Percentiles rank a stretch among this genome's conserved stretches.
Conservation (phyloP, 495 filamentous ascomycete species). For the Bacidia rubella region DNA sequence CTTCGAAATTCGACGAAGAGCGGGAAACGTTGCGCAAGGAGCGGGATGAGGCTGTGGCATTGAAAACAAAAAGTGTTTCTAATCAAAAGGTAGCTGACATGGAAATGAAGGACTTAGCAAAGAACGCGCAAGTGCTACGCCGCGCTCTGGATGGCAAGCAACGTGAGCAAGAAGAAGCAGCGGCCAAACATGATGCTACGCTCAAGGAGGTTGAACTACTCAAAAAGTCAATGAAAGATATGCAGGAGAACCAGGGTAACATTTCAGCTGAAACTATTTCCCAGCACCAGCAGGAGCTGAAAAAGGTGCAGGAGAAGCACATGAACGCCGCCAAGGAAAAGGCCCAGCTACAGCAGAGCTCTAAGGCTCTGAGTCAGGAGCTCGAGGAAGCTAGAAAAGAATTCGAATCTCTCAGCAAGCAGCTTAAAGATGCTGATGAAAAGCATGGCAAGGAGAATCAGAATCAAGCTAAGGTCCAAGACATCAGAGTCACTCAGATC, state of each 20-base stretch:
- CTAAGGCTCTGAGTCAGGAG: not conserved
- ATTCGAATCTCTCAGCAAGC: not conserved
- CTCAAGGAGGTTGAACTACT: not conserved
- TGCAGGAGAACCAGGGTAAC: not conserved
- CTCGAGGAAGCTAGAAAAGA: not conserved
- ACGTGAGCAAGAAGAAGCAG: not conserved
- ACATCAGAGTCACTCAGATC: not conserved
- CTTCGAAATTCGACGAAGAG: not conserved
- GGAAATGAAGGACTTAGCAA: not conserved
- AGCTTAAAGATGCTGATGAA: not conserved
- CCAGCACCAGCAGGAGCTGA: conserved; percentile 2
- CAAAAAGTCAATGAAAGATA: not conserved
- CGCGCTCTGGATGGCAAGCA: conserved; percentile 1
- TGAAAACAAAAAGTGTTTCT: not conserved
- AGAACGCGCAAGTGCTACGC: conserved; percentile 2
- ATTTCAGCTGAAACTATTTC: not conserved
- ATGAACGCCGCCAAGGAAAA: conserved; percentile 2
- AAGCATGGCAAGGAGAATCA: not conserved
- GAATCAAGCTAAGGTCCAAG: not conserved
- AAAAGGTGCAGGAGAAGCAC: conserved; percentile 4
- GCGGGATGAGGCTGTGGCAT: not conserved
- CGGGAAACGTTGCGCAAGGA: not conserved
- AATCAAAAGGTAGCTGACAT: not conserved
- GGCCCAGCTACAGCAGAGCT: not conserved
- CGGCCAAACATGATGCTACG: not conserved